Evolutionary conservation across 1,284 basidiomycete genomes (phyloP).

Genomic region (Sporisorium sorghi): DNA sequence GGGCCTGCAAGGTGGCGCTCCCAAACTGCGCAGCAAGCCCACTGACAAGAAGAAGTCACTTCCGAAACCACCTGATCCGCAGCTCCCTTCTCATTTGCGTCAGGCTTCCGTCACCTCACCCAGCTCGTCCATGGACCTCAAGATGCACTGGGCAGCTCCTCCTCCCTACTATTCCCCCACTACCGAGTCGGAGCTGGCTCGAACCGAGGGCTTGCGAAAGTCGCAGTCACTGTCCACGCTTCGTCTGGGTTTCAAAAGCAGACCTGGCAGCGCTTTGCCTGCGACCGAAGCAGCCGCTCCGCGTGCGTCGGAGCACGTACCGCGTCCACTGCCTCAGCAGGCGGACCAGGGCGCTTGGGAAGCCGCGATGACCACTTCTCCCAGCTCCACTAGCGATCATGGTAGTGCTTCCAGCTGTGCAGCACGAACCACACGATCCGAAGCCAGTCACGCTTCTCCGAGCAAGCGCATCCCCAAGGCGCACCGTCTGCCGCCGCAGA

Average conservation of each 20-base stretch:
- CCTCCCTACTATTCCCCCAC: slow-evolving; percentile 18
- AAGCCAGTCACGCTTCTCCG: slow-evolving; percentile 4
- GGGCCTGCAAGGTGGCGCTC: slow-evolving; percentile 14
- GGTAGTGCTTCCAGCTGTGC: slow-evolving; percentile 10
- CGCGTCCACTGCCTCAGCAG: no score
- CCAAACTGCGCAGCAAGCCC: slow-evolving; percentile 8
- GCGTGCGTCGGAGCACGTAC: background rate
- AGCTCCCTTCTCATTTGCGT: background rate
- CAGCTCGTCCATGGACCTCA: background rate
- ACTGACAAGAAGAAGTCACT: slow-evolving; percentile 17
- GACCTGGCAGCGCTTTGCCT: slow-evolving; percentile 1
- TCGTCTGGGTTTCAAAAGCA: slow-evolving; percentile 13
- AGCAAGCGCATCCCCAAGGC: slow-evolving; percentile 17
- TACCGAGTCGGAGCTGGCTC: background rate
- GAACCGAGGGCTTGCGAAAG: slow-evolving; percentile 20
- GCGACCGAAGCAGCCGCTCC: background rate
- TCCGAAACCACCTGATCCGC: slow-evolving; percentile 1
- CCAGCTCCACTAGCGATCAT: slow-evolving; percentile 18
- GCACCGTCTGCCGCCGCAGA: slow-evolving; percentile 35
- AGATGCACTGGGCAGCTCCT: slow-evolving; percentile 6
- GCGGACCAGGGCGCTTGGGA: slow-evolving; percentile 19
- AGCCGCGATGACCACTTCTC: slow-evolving; percentile 2
- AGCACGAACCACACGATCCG: background rate
- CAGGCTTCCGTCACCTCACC: background rate
- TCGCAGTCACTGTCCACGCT: slow-evolving; percentile 26